Evolutionary conservation across 1,284 basidiomycete genomes (phyloP), one percentile per base, ranked within the genome.

Genomic region (Phlebopus sp.): DNA sequence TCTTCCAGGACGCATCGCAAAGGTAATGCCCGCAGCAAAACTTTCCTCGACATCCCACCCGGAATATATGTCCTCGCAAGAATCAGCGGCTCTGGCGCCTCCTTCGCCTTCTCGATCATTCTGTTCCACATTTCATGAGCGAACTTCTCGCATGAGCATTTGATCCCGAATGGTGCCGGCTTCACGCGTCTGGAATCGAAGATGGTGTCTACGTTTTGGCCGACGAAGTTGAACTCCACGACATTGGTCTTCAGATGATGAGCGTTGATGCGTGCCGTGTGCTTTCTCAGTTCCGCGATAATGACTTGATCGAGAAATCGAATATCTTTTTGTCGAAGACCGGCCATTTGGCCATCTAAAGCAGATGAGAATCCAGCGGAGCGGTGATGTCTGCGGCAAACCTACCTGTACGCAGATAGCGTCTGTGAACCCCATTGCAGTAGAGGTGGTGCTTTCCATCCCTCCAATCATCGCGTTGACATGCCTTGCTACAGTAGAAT

Each of bases 11-110:
- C 43, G 5, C 15, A 23, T 21, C 48, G 52, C 42, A 62, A 30
- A 1, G 59, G 64, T 37, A 67, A 56, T 7, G 50, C 52, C 21
- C 61, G 59, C 34, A 67, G 59, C 2, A 67, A 35, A 8, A 63
- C 47, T 47, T 63, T 67, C 38, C 61, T 61, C 17, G 60, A 44
- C 32, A 39, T 38, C 1, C 64, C 64, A 1, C 60, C 64, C 0
- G 64, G 50, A 27, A 67, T 53, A 41, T 62, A 62, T 5, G 50
- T 60, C 40, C 62, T 59, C 5, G 65, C 61, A 17, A 67, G 42
- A 2, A 67, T 46, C 36, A 49, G 45, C 17, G 51, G 49, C 27
- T 23, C 44, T 25, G 47, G 47, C 9, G 53, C 49, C 19, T 53
- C 52, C 37, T 29, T 51, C 4, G 59, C 52, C 23, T 23, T 46